Percentiles rank a stretch among this genome's conserved stretches.
Conservation (phyloP, 2,329 filamentous ascomycete species). For the Biscogniauxia mediterranea region DNA sequence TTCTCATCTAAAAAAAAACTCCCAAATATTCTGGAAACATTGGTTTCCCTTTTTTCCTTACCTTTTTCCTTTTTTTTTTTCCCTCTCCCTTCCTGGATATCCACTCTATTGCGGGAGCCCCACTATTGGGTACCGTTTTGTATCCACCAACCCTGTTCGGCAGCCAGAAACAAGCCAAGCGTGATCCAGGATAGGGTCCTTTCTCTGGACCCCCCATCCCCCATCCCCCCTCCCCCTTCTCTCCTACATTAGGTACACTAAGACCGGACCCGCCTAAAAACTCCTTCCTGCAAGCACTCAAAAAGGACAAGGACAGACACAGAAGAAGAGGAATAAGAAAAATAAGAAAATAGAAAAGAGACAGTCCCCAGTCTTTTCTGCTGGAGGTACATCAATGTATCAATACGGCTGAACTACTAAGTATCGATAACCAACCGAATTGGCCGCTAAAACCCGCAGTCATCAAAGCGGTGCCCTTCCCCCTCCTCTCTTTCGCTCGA, state of each 20-base stretch:
- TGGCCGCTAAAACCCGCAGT: constrained; percentile 3
- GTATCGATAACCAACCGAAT: not conserved
- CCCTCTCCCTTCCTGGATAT: not conserved
- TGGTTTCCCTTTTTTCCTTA: not conserved
- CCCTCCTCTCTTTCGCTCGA: constrained; percentile 21
- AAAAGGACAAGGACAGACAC: not conserved
- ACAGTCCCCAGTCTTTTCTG: not conserved
- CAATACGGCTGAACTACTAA: constrained; percentile 7
- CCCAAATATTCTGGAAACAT: not conserved
- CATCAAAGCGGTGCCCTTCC: constrained; percentile 1
- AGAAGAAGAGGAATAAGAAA: not conserved
- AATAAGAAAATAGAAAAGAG: not conserved
- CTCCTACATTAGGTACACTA: not conserved
- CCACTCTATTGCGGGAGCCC: not conserved
- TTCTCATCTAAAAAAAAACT: not conserved
- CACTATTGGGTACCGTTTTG: constrained; percentile 7
- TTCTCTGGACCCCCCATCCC: not conserved
- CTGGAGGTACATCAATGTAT: constrained; percentile 6
- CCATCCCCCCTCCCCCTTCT: not conserved
- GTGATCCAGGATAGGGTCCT: not conserved
- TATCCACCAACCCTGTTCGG: not conserved
- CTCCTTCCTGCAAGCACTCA: not conserved
- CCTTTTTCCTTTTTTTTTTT: not conserved
- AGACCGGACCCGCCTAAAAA: not conserved
- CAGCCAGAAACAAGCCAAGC: not conserved